phyloP scores from a whole-genome alignment of 495 filamentous ascomycete genomes.

The Aspergillus baeticus region DNA sequence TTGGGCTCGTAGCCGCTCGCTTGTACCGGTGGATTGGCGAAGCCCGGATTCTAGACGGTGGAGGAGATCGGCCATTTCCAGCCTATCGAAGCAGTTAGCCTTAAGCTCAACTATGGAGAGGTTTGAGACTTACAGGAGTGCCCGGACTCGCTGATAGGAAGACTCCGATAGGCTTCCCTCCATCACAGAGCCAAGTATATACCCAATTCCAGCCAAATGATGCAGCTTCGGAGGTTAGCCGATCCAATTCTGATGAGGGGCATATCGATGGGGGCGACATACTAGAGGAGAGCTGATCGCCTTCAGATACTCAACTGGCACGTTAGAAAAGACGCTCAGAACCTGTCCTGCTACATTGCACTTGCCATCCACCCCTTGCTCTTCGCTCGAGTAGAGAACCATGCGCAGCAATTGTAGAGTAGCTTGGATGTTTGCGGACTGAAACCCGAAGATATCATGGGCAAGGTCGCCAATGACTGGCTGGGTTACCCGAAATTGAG shows the following conservation, averaged over 20 bases:
- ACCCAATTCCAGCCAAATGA: neutral
- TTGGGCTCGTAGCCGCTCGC: neutral
- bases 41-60: constrained; percentile 1
- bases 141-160: neutral
- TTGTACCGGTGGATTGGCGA: constrained; percentile 1
- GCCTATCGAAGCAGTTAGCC: neutral
- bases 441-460: constrained; percentile 5
- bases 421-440: constrained; percentile 5
- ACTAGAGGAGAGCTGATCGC: constrained; percentile 2
- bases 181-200: constrained; percentile 4
- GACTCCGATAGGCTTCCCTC: neutral
- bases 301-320: constrained; percentile 4
- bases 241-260: too few relatives aligned
- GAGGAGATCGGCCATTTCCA: constrained; percentile 6
- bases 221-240: neutral
- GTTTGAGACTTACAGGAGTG: neutral
- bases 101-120: neutral
- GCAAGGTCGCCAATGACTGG: neutral
- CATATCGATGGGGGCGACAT: neutral
- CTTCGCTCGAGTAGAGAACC: constrained; percentile 3
- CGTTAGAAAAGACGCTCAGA: neutral
- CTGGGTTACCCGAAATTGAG: neutral
- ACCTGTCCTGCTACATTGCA: neutral
- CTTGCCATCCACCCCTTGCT: neutral
- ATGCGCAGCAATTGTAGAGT: constrained; percentile 3